Base-by-base conservation (phyloP, 2,329 filamentous ascomycete species). In the Fusarium vanettenii region DNA sequence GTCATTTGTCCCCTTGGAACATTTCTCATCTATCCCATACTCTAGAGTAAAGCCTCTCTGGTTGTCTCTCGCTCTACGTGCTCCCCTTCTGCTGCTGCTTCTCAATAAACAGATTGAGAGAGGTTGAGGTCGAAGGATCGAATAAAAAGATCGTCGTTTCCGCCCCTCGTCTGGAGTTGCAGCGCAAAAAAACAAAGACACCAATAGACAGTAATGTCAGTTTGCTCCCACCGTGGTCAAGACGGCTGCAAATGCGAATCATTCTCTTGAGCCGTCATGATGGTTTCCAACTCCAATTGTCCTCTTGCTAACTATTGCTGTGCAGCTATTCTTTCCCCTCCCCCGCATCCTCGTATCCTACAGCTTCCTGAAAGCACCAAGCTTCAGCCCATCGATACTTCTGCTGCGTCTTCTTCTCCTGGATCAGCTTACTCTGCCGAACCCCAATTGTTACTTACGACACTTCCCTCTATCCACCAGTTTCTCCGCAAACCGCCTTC, bases 91-190 rank as follows among this genome's bases (percentile, higher is more conserved):
- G 74, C 74, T 78, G 76, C 77, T 79, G 75, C 77, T 74, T 79
- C 77, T 79, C 76, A 60, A 69, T 66, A 65, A 69, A 65, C 74
- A 61, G 76, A 76, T 72, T 69, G 71, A 60, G 73, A 75, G 61
- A 72, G 68, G 71, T 64, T 20, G 59, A 72, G 57, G 64, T 64
- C 55, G 66, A 71, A 66, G 62, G 64, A 67, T 70, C 71, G 57
- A 70, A 60, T 67, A 60, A 69, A 65, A 57, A 71, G 70, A 74
- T 75, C 73, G 59, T 75, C 73, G 67, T 76, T 69, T 74, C 64
- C 62, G 64, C 71, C 71, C 65, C 74, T 75, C 74, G 66, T 76
- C 74, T 76, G 74, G 74, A 76, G 74, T 76, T 76, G 73, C 73
- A 76, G 73, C 73, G 73, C 73, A 76, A 74, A 67, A 67, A 60